These are phyloP conservation scores for Trametes polyzona DNA, from an alignment of 1,284 basidiomycete genomes.

Conservation along the genomic window DNA sequence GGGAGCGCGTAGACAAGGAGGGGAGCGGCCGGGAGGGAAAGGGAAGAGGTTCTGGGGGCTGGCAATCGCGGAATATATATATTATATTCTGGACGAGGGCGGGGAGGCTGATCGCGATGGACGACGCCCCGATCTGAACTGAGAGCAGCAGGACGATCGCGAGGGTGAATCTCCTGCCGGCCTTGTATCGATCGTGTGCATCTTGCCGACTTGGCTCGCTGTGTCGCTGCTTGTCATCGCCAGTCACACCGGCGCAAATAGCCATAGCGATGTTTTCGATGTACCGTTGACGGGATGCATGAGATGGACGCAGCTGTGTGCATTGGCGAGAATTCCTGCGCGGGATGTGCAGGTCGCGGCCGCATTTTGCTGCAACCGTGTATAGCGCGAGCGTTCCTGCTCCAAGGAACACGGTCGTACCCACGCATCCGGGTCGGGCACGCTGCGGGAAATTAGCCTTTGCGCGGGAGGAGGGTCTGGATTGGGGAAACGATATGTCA, in stretches of 20 bases:
- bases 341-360: too few species aligned
- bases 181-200: too few species aligned
- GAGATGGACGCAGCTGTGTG: too few species aligned
- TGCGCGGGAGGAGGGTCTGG: not conserved
- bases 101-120: not conserved
- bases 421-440: not conserved
- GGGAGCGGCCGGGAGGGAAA: not conserved
- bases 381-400: too few species aligned
- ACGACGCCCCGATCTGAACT: not conserved
- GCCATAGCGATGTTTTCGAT: too few species aligned
- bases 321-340: too few species aligned
- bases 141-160: not conserved
- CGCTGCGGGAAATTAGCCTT: not conserved
- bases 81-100: not conserved
- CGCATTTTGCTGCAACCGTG: too few species aligned
- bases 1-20: not conserved
- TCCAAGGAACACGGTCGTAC: not conserved
- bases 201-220: too few species aligned
- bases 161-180: too few species aligned
- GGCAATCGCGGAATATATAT: not conserved
- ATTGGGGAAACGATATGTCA: not conserved
- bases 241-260: too few species aligned
- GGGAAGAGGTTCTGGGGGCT: not conserved
- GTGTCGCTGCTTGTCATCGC: too few species aligned
- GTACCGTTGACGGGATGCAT: too few species aligned